Evolutionary conservation across 2,329 filamentous ascomycete genomes (phyloP).

Genomic region (Penicillium sp.): DNA sequence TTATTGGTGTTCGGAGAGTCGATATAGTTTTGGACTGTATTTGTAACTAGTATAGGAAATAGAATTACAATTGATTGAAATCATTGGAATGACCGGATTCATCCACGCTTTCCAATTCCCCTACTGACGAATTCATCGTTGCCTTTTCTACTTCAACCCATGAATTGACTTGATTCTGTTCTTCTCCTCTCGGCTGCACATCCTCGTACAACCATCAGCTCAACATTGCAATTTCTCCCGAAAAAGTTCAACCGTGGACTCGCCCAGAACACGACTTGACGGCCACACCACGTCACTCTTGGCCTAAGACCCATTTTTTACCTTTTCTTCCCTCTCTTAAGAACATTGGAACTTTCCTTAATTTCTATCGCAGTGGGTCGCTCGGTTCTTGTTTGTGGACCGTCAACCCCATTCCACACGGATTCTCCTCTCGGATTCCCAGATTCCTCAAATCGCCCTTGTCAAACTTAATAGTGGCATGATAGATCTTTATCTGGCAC

Average conservation of each 20-base stretch:
- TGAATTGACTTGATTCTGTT: not conserved
- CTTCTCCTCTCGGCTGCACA: not conserved
- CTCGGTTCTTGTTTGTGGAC: not conserved
- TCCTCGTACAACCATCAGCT: not conserved
- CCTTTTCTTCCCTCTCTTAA: not conserved
- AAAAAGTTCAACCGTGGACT: not conserved
- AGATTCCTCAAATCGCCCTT: not conserved
- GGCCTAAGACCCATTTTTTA: not conserved
- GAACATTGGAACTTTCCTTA: not conserved
- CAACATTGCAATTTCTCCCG: not conserved
- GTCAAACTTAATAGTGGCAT: not conserved
- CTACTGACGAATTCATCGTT: no score
- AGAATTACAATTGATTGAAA: no score
- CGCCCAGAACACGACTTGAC: not conserved
- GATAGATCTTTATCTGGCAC: not conserved
- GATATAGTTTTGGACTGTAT: no score
- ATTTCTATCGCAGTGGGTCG: not conserved
- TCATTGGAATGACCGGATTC: not conserved
- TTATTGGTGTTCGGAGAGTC: no score
- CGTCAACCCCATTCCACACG: not conserved
- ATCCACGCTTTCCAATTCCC: not conserved
- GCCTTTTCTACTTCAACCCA: no score
- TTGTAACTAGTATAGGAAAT: no score
- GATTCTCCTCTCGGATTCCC: not conserved
- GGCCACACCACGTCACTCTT: constrained; percentile 3